Conservation (phyloP, 345 rosid genomes). For the Erucastrum elatum region DNA sequence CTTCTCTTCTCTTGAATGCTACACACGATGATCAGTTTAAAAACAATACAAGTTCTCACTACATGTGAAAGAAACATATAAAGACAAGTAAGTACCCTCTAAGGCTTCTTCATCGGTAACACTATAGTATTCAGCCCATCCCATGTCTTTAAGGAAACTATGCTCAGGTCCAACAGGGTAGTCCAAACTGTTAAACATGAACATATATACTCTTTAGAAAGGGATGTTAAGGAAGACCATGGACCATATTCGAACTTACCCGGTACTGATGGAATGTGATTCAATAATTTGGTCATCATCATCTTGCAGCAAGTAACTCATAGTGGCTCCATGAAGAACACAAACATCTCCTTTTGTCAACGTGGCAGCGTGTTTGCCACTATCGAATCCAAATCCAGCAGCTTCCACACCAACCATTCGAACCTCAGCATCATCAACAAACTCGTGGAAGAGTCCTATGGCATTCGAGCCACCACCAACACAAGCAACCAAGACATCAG, state of each 20-base stretch:
- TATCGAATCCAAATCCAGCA: conserved; percentile 88
- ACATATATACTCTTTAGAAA: background rate
- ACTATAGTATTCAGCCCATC: conserved; percentile 81
- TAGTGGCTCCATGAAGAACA: conserved; percentile 82
- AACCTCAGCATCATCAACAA: conserved; percentile 69
- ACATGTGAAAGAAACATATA: background rate
- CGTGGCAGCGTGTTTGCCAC: conserved; percentile 98
- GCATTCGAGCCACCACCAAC: conserved; percentile 98
- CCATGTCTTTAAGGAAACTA: conserved; percentile 83
- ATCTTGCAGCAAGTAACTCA: conserved; percentile 93
- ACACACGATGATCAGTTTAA: background rate
- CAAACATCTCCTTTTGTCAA: conserved; percentile 85
- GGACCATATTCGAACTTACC: conserved; percentile 44
- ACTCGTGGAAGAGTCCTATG: conserved; percentile 94
- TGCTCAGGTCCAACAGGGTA: conserved; percentile 99
- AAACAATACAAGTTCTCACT: background rate
- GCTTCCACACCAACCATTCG: conserved; percentile 95
- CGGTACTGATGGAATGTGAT: conserved; percentile 95
- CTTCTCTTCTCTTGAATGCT: conserved; percentile 89
- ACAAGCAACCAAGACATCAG: conserved; percentile 91
- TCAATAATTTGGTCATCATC: conserved; percentile 93
- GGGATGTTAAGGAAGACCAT: background rate
- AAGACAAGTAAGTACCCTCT: conserved; percentile 52
- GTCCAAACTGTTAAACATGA: conserved; percentile 60
- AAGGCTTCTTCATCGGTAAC: conserved; percentile 92